Evolutionary conservation across 2,329 filamentous ascomycete genomes (phyloP).

Genomic region (Acephala macrosclerotiorum): DNA sequence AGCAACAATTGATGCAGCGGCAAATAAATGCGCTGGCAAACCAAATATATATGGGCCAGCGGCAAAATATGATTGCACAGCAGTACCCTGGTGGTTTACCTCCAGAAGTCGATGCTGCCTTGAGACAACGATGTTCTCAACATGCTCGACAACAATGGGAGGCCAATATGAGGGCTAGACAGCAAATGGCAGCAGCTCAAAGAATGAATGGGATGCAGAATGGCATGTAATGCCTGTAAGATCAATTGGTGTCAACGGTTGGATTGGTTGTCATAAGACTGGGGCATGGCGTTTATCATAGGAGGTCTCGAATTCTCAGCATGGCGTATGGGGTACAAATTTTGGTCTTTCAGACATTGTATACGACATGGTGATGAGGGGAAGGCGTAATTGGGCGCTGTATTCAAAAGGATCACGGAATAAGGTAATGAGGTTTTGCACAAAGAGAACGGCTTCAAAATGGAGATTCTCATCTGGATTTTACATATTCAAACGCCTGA

Average conservation of each 20-base stretch:
- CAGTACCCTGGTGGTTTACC: constrained; percentile 29
- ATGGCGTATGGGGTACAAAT: constrained; percentile 6
- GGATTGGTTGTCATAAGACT: constrained; percentile 11
- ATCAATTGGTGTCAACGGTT: neutral
- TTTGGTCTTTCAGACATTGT: neutral
- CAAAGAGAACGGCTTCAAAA: neutral
- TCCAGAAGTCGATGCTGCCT: constrained; percentile 25
- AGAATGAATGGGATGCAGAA: constrained; percentile 41
- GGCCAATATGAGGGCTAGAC: constrained; percentile 19
- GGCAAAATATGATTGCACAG: constrained; percentile 17
- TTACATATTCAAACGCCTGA: neutral
- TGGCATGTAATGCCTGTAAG: constrained; percentile 33
- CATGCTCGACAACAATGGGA: constrained; percentile 22
- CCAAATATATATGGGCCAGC: constrained; percentile 18
- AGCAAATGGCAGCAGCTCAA: constrained; percentile 38
- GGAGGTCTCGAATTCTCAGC: neutral
- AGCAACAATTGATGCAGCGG: constrained; percentile 20
- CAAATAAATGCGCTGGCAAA: constrained; percentile 8
- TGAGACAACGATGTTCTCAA: constrained; percentile 27
- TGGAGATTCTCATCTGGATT: neutral
- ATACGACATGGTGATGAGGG: neutral
- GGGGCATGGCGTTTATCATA: neutral
- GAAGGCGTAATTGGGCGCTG: neutral
- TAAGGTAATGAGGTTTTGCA: neutral
- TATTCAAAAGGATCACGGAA: neutral